Base-by-base conservation (phyloP, 2,329 filamentous ascomycete genomes). In the Epichloe brachyelytri region DNA sequence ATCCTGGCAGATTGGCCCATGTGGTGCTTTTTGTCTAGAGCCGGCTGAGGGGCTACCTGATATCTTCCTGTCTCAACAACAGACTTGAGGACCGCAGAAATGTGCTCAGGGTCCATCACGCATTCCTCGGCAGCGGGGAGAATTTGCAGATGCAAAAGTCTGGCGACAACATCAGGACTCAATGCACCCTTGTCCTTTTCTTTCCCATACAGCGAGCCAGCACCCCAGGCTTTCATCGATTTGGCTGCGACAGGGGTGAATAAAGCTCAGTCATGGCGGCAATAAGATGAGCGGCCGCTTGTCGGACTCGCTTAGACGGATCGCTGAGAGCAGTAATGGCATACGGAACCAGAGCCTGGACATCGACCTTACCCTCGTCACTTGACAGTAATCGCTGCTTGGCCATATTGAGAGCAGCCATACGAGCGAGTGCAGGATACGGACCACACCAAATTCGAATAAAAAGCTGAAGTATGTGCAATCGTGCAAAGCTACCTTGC, bases 261-360 rank as follows among this genome's bases (percentile, higher is more conserved):
- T 80, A 80, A 3, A 74, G 62, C 8, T 65, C 65, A 12, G 75
- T 72, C 12, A 90, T 60, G 3, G 77, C 71, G 26, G 78, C 68
- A 34, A 88, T 63, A 34, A 90, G 73, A 48, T 83, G 78, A 20
- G 83, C 82, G 19, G 89, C 86, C 48, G 87, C 82, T 55, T 82
- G 80, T 43, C 90, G 84, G 41, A 95, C 84, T 55, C 81, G 80
- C 55, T 83, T 82, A 1, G 86, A 86, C 5, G 81, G 70, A 63
- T 97, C 91, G 22, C 80, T 75, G 17, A 97, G 76, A 20, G 85
- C 86, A 38, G 78, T 73, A 44, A 96, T 70, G 34, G 84, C 72
- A 67, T 95, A 96, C 2, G 91, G 91, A n/a, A 95, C 63, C 17
- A 96, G 65, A 11, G 80, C 78, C 63, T 97, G 91, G 46, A 90